Evolutionary conservation across 1,139 yeast genomes (phyloP).

Genomic region (Geotrichum carabidarum): DNA sequence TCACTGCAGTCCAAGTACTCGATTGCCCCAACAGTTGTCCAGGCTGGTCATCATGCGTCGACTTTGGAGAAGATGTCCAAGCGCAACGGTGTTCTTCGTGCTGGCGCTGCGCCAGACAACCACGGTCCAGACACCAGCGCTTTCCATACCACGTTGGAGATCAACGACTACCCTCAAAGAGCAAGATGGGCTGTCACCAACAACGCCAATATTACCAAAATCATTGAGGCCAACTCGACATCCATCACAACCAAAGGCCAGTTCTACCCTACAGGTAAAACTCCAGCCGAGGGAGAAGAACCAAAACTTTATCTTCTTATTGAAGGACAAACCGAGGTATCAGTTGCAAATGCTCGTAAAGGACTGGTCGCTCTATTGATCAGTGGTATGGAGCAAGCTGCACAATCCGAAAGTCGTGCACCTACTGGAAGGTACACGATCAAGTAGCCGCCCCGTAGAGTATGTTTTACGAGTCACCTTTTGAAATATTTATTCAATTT

Average conservation of each 20-base stretch:
- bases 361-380: conserved; percentile 57
- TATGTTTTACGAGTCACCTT: background rate
- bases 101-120: conserved; percentile 59
- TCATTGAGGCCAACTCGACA: conserved; percentile 69
- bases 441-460: conserved; percentile 11
- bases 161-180: conserved; percentile 81
- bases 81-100: conserved; percentile 24
- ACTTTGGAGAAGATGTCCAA: conserved; percentile 12
- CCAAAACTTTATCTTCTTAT: conserved; percentile 74
- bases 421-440: conserved; percentile 28
- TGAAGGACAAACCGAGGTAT: conserved; percentile 65
- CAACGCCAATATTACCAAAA: conserved; percentile 56
- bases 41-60: conserved; percentile 17
- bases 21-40: conserved; percentile 14
- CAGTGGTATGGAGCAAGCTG: conserved; percentile 48
- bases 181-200: conserved; percentile 82
- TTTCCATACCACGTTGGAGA: conserved; percentile 65
- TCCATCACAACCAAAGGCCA: conserved; percentile 82
- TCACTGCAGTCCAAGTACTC: conserved; percentile 6
- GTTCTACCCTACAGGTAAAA: conserved; percentile 55
- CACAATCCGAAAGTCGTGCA: conserved; percentile 41
- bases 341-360: conserved; percentile 63
- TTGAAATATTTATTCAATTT: background rate
- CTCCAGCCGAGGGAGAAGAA: conserved; percentile 50
- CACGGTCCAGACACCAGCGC: conserved; percentile 57